These are phyloP conservation scores for Saraca asoca DNA, from an alignment of 331 rosid genomes.

Conservation along the genomic window DNA sequence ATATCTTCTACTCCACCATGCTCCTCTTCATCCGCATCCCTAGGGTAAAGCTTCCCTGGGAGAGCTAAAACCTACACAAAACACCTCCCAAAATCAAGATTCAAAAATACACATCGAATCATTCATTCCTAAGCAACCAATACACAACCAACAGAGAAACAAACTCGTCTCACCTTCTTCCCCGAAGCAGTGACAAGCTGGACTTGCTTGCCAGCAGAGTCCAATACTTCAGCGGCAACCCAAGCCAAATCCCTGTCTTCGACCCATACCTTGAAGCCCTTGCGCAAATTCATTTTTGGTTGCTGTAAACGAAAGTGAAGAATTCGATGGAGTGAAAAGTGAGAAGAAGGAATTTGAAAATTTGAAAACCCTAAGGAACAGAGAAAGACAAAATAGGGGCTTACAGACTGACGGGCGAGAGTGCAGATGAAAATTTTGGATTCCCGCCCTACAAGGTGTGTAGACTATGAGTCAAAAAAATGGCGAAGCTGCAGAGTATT, in stretches of 20 bases:
- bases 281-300: constrained; percentile 61
- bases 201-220: constrained; percentile 46
- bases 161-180: constrained; percentile 61
- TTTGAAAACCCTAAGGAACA: constrained; percentile 50
- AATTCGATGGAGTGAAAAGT: background rate
- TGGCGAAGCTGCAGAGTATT: constrained; percentile 37
- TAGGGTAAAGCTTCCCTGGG: constrained; percentile 60
- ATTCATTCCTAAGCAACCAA: background rate
- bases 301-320: constrained; percentile 10
- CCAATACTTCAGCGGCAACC: constrained; percentile 72
- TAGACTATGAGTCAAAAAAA: constrained; percentile 47
- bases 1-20: constrained; percentile 94
- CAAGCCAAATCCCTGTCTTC: constrained; percentile 71
- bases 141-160: background rate
- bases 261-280: constrained; percentile 91
- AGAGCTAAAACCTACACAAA: constrained; percentile 53
- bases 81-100: constrained; percentile 22
- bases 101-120: constrained; percentile 7
- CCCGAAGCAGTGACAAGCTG: constrained; percentile 56
- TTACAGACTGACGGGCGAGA: constrained; percentile 38
- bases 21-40: constrained; percentile 96
- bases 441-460: constrained; percentile 81
- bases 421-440: constrained; percentile 47
- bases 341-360: constrained; percentile 23
- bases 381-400: constrained; percentile 25